Conservation (phyloP, 2,329 filamentous ascomycete genomes). For the Verruconis gallopava region DNA sequence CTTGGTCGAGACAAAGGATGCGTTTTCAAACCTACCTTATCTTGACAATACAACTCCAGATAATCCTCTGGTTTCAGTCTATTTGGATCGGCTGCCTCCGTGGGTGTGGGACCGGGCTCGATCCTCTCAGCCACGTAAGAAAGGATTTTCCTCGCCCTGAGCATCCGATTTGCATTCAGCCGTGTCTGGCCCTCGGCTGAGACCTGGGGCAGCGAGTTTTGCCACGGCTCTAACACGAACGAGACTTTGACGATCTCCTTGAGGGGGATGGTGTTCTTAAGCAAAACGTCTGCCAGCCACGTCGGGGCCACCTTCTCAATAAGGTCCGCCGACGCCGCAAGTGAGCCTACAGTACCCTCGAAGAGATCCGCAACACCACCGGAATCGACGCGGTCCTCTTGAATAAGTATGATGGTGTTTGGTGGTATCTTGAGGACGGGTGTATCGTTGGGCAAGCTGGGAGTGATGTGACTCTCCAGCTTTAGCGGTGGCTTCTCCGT, state of each 20-base stretch:
- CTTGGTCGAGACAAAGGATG: conserved; percentile 6
- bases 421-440: conserved; percentile 61
- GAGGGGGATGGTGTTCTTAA: conserved; percentile 63
- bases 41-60: conserved; percentile 87
- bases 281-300: conserved; percentile 82
- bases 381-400: conserved; percentile 50
- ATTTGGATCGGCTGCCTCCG: not conserved
- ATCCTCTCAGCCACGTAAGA: conserved; percentile 87
- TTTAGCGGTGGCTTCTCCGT: conserved; percentile 19
- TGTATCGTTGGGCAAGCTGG: conserved; percentile 59
- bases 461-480: conserved; percentile 52
- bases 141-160: conserved; percentile 87
- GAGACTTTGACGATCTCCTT: conserved; percentile 97
- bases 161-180: conserved; percentile 92
- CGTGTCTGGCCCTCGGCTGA: conserved; percentile 74
- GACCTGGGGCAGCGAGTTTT: conserved; percentile 59
- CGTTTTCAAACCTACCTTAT: conserved; percentile 63
- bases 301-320: conserved; percentile 79
- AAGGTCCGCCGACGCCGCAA: conserved; percentile 51
- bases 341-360: conserved; percentile 68
- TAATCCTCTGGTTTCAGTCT: conserved; percentile 74
- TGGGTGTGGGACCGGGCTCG: conserved; percentile 49
- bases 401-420: conserved; percentile 49
- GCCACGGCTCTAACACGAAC: conserved; percentile 75
- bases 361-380: conserved; percentile 73